A percentile compares a stretch with the other conserved stretches of the same genome.
phyloP scores from a whole-genome alignment of 306 rosid species.

The Glycine tomentella region DNA sequence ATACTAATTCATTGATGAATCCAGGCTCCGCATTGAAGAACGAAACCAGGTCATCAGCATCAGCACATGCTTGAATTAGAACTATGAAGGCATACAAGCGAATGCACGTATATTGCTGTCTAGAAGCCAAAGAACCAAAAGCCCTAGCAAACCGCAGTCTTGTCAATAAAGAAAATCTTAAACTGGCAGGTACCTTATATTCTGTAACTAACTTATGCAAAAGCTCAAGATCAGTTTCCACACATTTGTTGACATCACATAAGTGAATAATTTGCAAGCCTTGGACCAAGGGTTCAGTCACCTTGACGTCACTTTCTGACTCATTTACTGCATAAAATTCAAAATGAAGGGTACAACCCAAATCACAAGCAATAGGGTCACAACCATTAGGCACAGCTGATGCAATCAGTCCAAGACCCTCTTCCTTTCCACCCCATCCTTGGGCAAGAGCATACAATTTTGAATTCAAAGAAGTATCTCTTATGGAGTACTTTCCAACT shows the following conservation, averaged over 20 bases:
- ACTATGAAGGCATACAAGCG: constrained; percentile 93
- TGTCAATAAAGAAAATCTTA: constrained; percentile 89
- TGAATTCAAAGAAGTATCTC: constrained; percentile 84
- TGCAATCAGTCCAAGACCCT: constrained; percentile 95
- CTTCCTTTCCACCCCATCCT: constrained; percentile 99
- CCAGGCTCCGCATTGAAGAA: constrained; percentile 98
- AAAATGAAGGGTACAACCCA: constrained; percentile 94
- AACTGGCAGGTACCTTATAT: constrained; percentile 77
- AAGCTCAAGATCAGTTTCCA: constrained; percentile 85
- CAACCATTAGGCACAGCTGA: constrained; percentile 74
- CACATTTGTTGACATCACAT: constrained; percentile 61
- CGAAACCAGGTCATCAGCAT: constrained; percentile 82
- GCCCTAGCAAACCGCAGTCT: constrained; percentile 95
- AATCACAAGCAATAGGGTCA: constrained; percentile 67
- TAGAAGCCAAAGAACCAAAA: constrained; percentile 82
- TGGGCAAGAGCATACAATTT: constrained; percentile 91
- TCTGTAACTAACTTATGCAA: constrained; percentile 75
- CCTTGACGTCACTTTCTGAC: constrained; percentile 54
- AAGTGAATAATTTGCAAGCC: constrained; percentile 90
- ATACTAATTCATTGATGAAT: constrained; percentile 90
- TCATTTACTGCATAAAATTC: constrained; percentile 88
- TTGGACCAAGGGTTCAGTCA: constrained; percentile 52
- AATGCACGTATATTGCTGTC: constrained; percentile 92
- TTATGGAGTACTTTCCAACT: constrained; percentile 82
- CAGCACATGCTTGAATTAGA: constrained; percentile 89